These are phyloP conservation scores for Candolleomyces efflorescens DNA, from an alignment of 768 basidiomycete genomes.

Conservation along the genomic window DNA sequence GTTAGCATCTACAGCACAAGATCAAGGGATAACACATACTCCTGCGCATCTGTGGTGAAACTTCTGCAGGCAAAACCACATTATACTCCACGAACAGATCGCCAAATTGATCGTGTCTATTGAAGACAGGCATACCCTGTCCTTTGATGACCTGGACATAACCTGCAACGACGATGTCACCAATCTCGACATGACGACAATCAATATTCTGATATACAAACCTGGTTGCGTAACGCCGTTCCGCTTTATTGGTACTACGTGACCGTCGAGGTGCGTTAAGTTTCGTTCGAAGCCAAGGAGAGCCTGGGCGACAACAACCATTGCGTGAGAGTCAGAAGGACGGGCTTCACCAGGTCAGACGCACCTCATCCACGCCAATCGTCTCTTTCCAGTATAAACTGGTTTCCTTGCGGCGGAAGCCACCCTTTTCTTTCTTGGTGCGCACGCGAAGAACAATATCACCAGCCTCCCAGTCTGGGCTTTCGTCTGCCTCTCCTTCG, in stretches of 20 bases:
- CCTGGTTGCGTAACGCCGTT: slow-evolving; percentile 91
- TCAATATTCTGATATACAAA: slow-evolving; percentile 22
- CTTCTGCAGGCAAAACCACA: slow-evolving; percentile 77
- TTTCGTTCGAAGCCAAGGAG: slow-evolving; percentile 95
- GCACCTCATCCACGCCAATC: slow-evolving; percentile 87
- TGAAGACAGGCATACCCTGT: slow-evolving; percentile 85
- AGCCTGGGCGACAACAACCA: slow-evolving; percentile 48
- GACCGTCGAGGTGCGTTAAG: slow-evolving; percentile 89
- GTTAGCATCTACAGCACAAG: slow-evolving; percentile 6
- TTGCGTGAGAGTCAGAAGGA: background rate
- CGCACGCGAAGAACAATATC: slow-evolving; percentile 86
- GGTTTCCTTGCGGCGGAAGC: slow-evolving; percentile 86
- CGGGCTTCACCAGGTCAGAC: background rate
- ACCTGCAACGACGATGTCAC: slow-evolving; percentile 39
- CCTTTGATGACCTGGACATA: slow-evolving; percentile 81
- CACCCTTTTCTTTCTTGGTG: slow-evolving; percentile 72
- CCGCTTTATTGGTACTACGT: slow-evolving; percentile 63
- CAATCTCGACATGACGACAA: background rate
- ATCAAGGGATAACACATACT: slow-evolving; percentile 54
- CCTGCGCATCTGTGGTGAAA: slow-evolving; percentile 61
- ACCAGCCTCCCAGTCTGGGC: slow-evolving; percentile 92
- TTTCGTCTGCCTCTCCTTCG: slow-evolving; percentile 96
- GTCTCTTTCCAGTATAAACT: slow-evolving; percentile 91
- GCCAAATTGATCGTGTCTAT: slow-evolving; percentile 51
- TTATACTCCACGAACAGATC: slow-evolving; percentile 92